Conservation (phyloP, 2,329 filamentous ascomycete genomes). For the Penicillium olsonii region DNA sequence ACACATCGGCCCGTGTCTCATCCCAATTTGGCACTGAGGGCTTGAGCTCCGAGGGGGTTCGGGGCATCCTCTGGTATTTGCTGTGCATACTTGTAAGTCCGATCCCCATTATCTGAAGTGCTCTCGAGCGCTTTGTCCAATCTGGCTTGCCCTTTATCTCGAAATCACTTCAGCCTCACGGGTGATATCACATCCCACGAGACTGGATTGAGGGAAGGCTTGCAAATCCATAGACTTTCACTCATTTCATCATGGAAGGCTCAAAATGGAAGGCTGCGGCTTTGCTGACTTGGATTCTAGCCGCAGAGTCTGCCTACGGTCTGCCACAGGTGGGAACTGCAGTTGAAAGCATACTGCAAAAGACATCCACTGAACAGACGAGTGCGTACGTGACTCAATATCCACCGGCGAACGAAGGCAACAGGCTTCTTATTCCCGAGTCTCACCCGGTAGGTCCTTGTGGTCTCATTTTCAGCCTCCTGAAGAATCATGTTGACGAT, state of each 20-base stretch:
- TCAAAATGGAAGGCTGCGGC: constrained; percentile 27
- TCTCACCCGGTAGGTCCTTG: constrained; percentile 34
- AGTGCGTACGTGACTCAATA: constrained; percentile 37
- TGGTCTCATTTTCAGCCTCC: not conserved
- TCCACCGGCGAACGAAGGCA: constrained; percentile 31
- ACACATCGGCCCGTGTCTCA: constrained; percentile 13
- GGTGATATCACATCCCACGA: constrained; percentile 6
- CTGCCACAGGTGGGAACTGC: constrained; percentile 23
- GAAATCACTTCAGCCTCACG: constrained; percentile 7
- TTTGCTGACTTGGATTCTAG: constrained; percentile 40
- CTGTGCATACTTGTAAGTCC: constrained; percentile 20
- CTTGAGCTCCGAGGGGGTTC: constrained; percentile 2
- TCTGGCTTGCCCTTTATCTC: not conserved
- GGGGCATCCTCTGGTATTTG: constrained; percentile 12
- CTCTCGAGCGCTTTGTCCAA: constrained; percentile 1
- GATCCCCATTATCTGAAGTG: not conserved
- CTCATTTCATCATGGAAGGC: constrained; percentile 20
- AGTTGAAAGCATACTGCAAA: constrained; percentile 12
- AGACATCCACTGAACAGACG: constrained; percentile 16
- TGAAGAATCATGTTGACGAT: constrained; percentile 12
- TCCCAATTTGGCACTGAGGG: constrained; percentile 9
- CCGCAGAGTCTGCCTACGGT: constrained; percentile 29
- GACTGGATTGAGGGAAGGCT: constrained; percentile 12
- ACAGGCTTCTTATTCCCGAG: constrained; percentile 28
- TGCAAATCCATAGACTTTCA: not conserved